Evolutionary conservation across 1,139 yeast genomes (phyloP), one percentile per base, ranked within the genome.

Genomic region (Candida sp.): DNA sequence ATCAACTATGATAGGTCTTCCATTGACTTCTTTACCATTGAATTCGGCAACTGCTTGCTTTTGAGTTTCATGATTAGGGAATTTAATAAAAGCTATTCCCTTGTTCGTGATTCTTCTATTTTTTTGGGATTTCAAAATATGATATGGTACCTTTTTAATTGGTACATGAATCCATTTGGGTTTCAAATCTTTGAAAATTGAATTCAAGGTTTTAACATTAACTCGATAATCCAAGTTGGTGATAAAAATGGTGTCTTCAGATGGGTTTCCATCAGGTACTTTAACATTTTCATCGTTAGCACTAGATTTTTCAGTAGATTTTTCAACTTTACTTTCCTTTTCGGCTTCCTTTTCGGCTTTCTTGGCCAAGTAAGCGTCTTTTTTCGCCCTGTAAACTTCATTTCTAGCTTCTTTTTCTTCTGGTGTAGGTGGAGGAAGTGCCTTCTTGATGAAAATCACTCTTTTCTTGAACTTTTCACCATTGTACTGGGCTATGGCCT

Each of bases 1-100:
- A 45, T 78, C 80, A 48, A 79, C 81, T 42, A 72, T 66, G 47
- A 82, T 65, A 43, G 67, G 68, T 61, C 84, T 75, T 43, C 82
- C 87, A 47, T 71, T 71, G 51, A 79, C 62, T 43, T 68, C 72
- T 45, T 63, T 66, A 38, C 84, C 85, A 49, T 78, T 73, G 58
- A 75, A 79, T 51, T 77, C 70, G 27, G 66, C 69, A 48, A 81
- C 70, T 12, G 81, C 82, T 52, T 63, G 54, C 55, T 67, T 61
- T 58, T 79, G 84, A 37, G 60, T 57, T 49, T 73, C 79, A 50
- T 75, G 76, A 52, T 60, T 60, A 34, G 69, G 57, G 53, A 82
- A 78, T 54, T 73, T 79, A 46, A 80, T 78, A 62, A 82, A 82
- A 3, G 85, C 87, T 62, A 78, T 79, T 39, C 87, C 87, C 61